These are phyloP conservation scores for Exsudoporus frostii DNA, from an alignment of 768 basidiomycete species.

Conservation along the genomic window DNA sequence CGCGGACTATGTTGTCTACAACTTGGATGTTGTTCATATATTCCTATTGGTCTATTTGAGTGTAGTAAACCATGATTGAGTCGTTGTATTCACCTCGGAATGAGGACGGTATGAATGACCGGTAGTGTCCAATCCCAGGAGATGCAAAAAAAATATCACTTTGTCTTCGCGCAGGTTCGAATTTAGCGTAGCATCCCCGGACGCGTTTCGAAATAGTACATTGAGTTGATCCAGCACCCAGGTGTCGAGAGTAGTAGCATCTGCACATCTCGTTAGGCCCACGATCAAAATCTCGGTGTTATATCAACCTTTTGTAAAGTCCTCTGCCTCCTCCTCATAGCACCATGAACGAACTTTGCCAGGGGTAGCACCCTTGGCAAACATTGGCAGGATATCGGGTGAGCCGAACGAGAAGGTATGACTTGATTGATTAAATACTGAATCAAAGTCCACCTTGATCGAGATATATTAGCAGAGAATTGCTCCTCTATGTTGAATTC, in stretches of 20 bases:
- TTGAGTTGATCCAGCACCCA: constrained; percentile 79
- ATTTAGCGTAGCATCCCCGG: constrained; percentile 46
- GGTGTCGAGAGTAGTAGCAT: constrained; percentile 71
- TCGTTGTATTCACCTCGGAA: constrained; percentile 53
- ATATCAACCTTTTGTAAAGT: constrained; percentile 74
- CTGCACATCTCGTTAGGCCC: constrained; percentile 32
- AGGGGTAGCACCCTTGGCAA: constrained; percentile 65
- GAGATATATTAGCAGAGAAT: background rate
- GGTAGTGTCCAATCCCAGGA: constrained; percentile 82
- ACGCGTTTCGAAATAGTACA: constrained; percentile 60
- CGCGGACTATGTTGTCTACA: constrained; percentile 70
- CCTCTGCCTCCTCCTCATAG: constrained; percentile 75
- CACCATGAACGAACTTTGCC: constrained; percentile 73
- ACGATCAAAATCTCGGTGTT: background rate
- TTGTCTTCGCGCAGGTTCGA: constrained; percentile 52
- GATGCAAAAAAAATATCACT: constrained; percentile 78
- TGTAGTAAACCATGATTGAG: background rate
- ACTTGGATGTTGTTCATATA: constrained; percentile 83
- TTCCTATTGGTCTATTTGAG: constrained; percentile 45
- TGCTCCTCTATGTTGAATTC: background rate
- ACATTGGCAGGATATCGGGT: constrained; percentile 89
- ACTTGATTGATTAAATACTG: constrained; percentile 80
- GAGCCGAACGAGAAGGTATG: constrained; percentile 82
- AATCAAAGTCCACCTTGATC: constrained; percentile 71
- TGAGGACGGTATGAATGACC: constrained; percentile 85